Evolutionary conservation across 495 filamentous ascomycete genomes (phyloP), one percentile per base, ranked within the genome.

Genomic region (Mycothermus thermophilus): DNA sequence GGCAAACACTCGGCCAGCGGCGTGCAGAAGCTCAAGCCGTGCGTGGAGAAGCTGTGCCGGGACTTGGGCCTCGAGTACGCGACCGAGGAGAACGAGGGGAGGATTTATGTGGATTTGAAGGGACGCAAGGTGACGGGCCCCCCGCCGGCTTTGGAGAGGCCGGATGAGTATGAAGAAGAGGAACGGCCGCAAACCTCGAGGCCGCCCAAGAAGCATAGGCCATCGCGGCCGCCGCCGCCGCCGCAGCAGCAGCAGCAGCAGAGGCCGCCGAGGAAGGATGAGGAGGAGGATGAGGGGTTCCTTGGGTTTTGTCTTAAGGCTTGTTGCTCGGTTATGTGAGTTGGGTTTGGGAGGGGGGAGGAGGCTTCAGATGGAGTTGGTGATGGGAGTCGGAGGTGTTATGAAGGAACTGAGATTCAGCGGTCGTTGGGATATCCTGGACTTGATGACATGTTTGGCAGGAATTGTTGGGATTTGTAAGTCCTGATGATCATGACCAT

Each of bases 11-110:
- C 75, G 18, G 62, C 55, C 2, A 66, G 74, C 38, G 76, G 83
- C 46, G 66, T 95, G 27, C 79, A 90, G 51, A 94, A 90, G 63
- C 73, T 97, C 51, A 94, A 87, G 56, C 90, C 90, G 5, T 66
- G 77, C 18, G 87, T 96, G 12, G 87, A 95, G 57, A 64, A 80
- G 45, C 59, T 96, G 30, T 93, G 85, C 53, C 69, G 59, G 8
- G 79, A 93, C 49, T 58, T 88, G 16, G 85, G 88, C 1, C 61
- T 96, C 16, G 70, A 84, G 44, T 93, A 80, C 54, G 50, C 66
- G 28, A 83, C 82, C 2, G 90, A 95, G 63, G 75, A 81, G 22
- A 97, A 97, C 46, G 77, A 74, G 3, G 90, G 90, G 3, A 58
- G 83, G 8, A 83, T 97, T 8, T 93, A 80, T 47, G 50, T 67